Conservation (phyloP, 495 filamentous ascomycete species). For the Neurospora pannonica region DNA sequence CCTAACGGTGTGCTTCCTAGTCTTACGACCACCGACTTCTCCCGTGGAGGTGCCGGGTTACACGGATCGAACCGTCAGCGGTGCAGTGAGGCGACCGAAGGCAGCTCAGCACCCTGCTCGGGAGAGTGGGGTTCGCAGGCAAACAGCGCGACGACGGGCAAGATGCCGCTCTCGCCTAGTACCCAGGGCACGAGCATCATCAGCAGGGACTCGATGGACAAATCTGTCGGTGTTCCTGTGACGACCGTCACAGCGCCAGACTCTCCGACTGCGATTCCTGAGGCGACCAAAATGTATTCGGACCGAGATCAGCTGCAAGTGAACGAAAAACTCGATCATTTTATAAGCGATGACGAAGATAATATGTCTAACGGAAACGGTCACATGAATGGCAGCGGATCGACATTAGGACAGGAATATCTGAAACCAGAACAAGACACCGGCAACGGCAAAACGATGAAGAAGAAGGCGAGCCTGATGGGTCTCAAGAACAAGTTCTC, state of each 20-base stretch:
- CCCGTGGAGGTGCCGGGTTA: constrained; percentile 16
- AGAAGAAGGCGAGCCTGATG: constrained; percentile 40
- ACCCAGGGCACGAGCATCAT: constrained; percentile 49
- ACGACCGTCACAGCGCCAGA: constrained; percentile 31
- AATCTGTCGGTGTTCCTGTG: constrained; percentile 28
- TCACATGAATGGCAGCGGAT: constrained; percentile 3
- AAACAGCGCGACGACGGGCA: constrained; percentile 45
- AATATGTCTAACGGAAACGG: not conserved
- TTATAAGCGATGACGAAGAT: not conserved
- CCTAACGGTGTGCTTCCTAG: constrained; percentile 24
- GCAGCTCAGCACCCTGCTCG: constrained; percentile 36
- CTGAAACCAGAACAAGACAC: not conserved
- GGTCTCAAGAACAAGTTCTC: not conserved
- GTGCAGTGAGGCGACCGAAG: constrained; percentile 44
- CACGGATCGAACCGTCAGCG: constrained; percentile 32
- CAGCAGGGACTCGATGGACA: constrained; percentile 40
- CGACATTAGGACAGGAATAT: not conserved
- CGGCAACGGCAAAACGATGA: constrained; percentile 24
- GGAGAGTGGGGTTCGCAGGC: constrained; percentile 46
- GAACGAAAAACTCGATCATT: not conserved
- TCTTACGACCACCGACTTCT: constrained; percentile 22
- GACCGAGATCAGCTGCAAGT: not conserved
- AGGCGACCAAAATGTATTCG: constrained; percentile 9
- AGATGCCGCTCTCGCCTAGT: constrained; percentile 49
- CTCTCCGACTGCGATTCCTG: constrained; percentile 18